Base-by-base conservation (phyloP, 257 asterid genomes). In the Solanum okadae region DNA sequence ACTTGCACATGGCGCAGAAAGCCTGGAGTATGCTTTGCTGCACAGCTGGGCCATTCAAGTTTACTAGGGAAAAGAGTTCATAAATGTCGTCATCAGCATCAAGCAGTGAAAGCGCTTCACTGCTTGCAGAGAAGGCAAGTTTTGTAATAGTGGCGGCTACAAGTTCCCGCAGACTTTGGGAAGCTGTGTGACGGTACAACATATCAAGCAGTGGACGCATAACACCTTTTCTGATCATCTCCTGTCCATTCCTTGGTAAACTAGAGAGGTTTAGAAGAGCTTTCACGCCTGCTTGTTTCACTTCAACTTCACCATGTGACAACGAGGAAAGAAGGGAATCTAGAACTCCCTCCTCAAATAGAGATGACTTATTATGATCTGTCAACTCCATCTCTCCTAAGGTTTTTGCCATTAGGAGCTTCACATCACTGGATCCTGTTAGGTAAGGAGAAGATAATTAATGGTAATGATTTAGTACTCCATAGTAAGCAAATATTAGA, bases 371-470 rank as follows among this genome's bases (percentile, higher is more conserved):
- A 77, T 91, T 93, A 76, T 93, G 95, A 89, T 93, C 95, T 20
- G 95, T 92, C 87, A 94, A 87, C 89, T 94, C 97, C 91, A 92
- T 91, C 87, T 93, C 97, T 33, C 93, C 93, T 90, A 94, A 87
- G 79, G 93, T 87, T 90, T 87, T 91, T 16, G 96, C 96, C 97
- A 94, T 94, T 56, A 78, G 91, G 90, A 91, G 90, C 93, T 93
- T 93, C 78, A 92, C 94, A 87, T 89, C 90, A 87, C 92, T 91
- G 18, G 92, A 87, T 83, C 95, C 96, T 94, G 91, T 78, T 25
- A 16, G 63, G 27, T 76, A 88, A 72, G 78, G 87, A 75, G 68
- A 44, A 68, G 34, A 70, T 90, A 29, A 82, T 38, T 27, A 49
- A 82, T 29, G 29, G 4, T 49, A 49, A 49, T 49, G 29, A 46